Base-by-base conservation (phyloP, 208 protist genomes). In the Borovskyia barvae region DNA sequence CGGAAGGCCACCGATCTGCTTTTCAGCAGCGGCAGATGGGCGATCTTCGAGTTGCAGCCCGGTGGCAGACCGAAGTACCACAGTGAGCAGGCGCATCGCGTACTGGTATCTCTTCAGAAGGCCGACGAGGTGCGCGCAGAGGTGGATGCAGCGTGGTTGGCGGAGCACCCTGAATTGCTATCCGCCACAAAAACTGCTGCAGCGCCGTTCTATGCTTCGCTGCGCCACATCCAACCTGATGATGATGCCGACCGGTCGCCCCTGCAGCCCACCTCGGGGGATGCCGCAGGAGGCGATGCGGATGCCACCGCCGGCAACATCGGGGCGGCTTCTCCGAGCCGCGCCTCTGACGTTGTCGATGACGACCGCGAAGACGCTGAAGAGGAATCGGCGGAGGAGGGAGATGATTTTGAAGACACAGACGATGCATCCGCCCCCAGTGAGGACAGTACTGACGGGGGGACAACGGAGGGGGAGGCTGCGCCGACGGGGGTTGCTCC, bases 21-120 rank as follows among this genome's bases (percentile, higher is more conserved):
- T 4, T 85, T 90, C 58, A 85, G 80, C 53, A 58, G 48, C 42
- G 82, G 77, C n/a, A 77, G 89, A 2, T 95, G 89, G 86, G 66
- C 72, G 24, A 69, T 95, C 35, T 88, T 93, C 33, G 81, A 92
- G 53, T 57, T 72, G 35, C 72, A 87, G 57, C 67, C 81, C 29
- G 79, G 82, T 22, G 66, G 75, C 36, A 56, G 71, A 8, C 77
- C 79, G 3, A 72, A 75, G 39, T 79, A 77, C 50, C 72, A 48
- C 49, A 39, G 46, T 11, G 47, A 56, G 5, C 51, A 68, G 20
- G 60, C 80, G 1, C 54, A 62, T 32, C 56, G 57, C 5, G 87
- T 94, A 2, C 8, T 67, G 20, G 80, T 94, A 30, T 78, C 85
- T 39, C 67, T 89, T 15, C 71, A 71, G 28, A 66, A 71, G 32